Evolutionary conservation across 495 filamentous ascomycete species (phyloP), one percentile per base, ranked within the genome.

Genomic region (Recurvomyces mirabilis): DNA sequence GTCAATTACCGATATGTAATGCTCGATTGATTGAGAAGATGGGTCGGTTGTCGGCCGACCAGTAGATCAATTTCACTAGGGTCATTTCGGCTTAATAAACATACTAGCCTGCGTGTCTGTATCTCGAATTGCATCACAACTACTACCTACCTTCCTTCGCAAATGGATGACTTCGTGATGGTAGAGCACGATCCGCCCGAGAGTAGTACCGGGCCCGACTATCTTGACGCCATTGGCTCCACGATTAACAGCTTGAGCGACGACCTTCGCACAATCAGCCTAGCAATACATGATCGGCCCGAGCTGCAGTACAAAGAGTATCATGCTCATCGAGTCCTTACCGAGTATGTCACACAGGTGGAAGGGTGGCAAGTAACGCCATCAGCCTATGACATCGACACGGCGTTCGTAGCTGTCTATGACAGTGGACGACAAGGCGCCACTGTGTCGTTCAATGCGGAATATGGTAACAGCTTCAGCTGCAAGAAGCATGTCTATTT

Each of bases 401-500:
- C 58, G n/a, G 58, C 58, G 19, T 61, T 57, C 38, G 47, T 55
- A 21, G 58, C 56, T 18, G 47, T 51, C 9, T 57, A 51, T 30
- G 51, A 61, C 32, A 57, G 47, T 29, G 47, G 53, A 17, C 42
- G 38, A 25, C 17, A 32, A 5, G 58, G 58, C 1, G 47, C 56
- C n/a, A 46, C 43, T 11, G 55, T 61, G 11, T 55, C 53, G 23
- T 61, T 59, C 43, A 61, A 61, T 41, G 51, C 46, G 21, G 58
- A 61, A 29, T 59, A 59, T 42, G 58, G 57, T 60, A 44, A 23
- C n/a, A n/a, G n/a, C n/a, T n/a, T n/a, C n/a, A n/a, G n/a, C n/a
- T n/a, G n/a, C n/a, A n/a, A n/a, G n/a, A n/a, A n/a, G n/a, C n/a
- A n/a, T n/a, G n/a, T n/a, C n/a, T n/a, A n/a, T n/a, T n/a, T n/a